Conservation (phyloP, 2,329 filamentous ascomycete genomes). For the Zymoseptoria passerinii region DNA sequence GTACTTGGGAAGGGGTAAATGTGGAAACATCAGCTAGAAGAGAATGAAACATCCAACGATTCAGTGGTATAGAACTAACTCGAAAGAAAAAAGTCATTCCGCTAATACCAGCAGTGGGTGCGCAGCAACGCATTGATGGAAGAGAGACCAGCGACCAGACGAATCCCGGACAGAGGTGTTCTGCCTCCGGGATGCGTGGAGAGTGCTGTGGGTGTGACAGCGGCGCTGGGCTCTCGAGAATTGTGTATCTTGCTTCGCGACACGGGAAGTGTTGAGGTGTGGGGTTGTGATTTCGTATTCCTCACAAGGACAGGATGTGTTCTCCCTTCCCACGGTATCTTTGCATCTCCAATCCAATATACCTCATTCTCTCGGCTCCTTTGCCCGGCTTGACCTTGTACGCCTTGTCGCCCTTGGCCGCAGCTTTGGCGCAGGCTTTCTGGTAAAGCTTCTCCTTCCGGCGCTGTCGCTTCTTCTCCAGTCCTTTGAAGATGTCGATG, state of each 20-base stretch:
- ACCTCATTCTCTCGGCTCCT: conserved; percentile 86
- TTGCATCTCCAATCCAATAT: conserved; percentile 81
- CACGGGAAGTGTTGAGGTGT: not conserved
- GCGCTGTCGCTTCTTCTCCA: conserved; percentile 88
- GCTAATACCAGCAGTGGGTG: not conserved
- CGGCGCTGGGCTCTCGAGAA: conserved; percentile 20
- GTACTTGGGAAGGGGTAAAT: too few relatives aligned
- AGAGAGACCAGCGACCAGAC: not conserved
- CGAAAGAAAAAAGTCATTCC: not conserved
- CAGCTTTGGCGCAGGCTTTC: conserved; percentile 77
- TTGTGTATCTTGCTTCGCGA: conserved; percentile 1
- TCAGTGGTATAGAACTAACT: not conserved
- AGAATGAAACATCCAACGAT: not conserved
- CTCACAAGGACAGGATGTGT: conserved; percentile 40
- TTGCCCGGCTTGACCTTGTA: conserved; percentile 69
- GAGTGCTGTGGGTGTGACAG: conserved; percentile 11
- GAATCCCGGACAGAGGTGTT: not conserved
- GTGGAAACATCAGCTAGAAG: not conserved
- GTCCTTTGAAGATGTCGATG: conserved; percentile 92
- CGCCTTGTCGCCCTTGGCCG: conserved; percentile 53
- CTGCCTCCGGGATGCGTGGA: not conserved
- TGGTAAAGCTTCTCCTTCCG: conserved; percentile 87
- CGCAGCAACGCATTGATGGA: not conserved
- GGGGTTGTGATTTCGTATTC: not conserved
- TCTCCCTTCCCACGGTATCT: conserved; percentile 61